A percentile compares a stretch with the other conserved stretches of the same genome.
Conservation (phyloP, 179 eudicot genomes). For the Pouteria campechiana region DNA sequence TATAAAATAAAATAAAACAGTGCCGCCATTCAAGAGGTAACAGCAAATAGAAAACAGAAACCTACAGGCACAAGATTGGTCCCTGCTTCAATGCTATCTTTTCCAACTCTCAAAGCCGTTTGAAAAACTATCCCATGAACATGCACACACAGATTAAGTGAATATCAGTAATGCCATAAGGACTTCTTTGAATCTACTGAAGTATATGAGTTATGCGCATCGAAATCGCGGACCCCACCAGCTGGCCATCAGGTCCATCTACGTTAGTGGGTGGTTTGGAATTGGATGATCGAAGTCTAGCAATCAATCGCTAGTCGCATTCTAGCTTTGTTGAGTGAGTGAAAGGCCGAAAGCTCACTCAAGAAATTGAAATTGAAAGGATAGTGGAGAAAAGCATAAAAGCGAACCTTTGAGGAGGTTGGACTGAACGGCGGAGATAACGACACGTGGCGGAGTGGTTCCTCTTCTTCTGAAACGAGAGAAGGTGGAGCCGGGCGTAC, state of each 20-base stretch:
- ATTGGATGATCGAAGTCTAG: too few species aligned
- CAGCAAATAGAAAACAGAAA: not conserved
- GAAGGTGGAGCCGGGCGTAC: slow-evolving; percentile 10
- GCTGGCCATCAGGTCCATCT: too few species aligned
- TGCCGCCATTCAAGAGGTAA: too few species aligned
- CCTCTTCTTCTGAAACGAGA: slow-evolving; percentile 16
- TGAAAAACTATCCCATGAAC: slow-evolving; percentile 38
- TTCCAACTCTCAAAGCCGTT: slow-evolving; percentile 61
- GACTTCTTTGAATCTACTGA: not conserved
- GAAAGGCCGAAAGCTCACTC: too few species aligned
- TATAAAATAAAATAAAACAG: not conserved
- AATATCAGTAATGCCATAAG: not conserved
- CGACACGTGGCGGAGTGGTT: slow-evolving; percentile 10
- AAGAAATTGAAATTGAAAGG: too few species aligned
- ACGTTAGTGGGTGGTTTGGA: too few species aligned
- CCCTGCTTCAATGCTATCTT: slow-evolving; percentile 92
- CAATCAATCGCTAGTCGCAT: too few species aligned
- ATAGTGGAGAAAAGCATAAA: not conserved
- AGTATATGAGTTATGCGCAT: not conserved
- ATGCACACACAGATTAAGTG: not conserved
- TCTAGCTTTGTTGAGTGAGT: too few species aligned
- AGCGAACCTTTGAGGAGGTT: slow-evolving; percentile 49
- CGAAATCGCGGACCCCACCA: too few species aligned
- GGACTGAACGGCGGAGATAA: slow-evolving; percentile 40
- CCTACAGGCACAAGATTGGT: slow-evolving; percentile 84